Evolutionary conservation across 495 filamentous ascomycete genomes (phyloP).

Genomic region (Pseudomonodictys pantanalensis): DNA sequence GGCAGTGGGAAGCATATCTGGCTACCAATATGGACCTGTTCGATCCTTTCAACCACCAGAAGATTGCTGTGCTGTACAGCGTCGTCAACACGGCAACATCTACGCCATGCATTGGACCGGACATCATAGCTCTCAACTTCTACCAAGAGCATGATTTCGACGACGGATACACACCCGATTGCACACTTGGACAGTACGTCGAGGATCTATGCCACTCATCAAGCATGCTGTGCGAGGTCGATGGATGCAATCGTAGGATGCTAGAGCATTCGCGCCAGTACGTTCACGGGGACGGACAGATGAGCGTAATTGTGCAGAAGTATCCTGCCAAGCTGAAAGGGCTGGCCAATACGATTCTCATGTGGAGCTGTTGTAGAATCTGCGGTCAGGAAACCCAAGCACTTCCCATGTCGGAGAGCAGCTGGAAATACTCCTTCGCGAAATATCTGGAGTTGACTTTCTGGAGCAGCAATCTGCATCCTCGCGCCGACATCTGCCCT

Average conservation of each 20-base stretch:
- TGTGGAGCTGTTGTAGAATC: slow-evolving; percentile 96
- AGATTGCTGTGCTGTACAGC: slow-evolving; percentile 91
- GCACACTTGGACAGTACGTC: slow-evolving; percentile 91
- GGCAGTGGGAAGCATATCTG: slow-evolving; percentile 92
- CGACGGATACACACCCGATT: slow-evolving; percentile 74
- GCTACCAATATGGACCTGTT: slow-evolving; percentile 80
- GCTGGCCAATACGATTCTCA: slow-evolving; percentile 76
- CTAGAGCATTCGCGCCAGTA: slow-evolving; percentile 94
- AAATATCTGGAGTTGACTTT: slow-evolving; percentile 97
- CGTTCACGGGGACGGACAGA: slow-evolving; percentile 90
- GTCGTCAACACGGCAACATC: slow-evolving; percentile 87
- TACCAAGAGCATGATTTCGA: slow-evolving; percentile 83
- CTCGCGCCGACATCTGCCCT: slow-evolving; percentile 78
- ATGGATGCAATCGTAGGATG: slow-evolving; percentile 87
- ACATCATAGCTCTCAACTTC: slow-evolving; percentile 79
- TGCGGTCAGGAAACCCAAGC: slow-evolving; percentile 87
- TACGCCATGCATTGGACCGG: slow-evolving; percentile 87
- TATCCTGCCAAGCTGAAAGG: slow-evolving; percentile 67
- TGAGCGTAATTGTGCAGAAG: slow-evolving; percentile 82
- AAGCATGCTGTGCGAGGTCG: slow-evolving; percentile 69
- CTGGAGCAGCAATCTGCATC: slow-evolving; percentile 81
- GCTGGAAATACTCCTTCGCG: slow-evolving; percentile 97
- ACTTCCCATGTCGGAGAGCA: slow-evolving; percentile 89
- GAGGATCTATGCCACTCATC: slow-evolving; percentile 81
- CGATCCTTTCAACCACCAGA: slow-evolving; percentile 91